Base-by-base conservation (phyloP, 495 filamentous ascomycete species). In the Aspergillus kassunensis region DNA sequence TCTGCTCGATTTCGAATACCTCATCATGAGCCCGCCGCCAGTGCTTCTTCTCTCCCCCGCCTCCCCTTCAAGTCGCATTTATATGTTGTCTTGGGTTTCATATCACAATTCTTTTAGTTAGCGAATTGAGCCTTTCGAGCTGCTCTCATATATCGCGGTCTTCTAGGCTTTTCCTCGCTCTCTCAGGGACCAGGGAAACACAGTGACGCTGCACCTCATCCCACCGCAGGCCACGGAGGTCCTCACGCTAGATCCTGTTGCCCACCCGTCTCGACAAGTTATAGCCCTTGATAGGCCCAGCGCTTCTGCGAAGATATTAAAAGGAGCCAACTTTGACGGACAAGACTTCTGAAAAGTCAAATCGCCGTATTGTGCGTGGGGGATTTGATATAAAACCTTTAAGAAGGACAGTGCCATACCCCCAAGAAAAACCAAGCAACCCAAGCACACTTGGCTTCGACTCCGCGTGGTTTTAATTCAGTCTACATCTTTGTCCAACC, bases 191-290 rank as follows among this genome's bases (percentile, higher is more conserved):
- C 33, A 25, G 6, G n/a, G n/a, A n/a, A n/a, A n/a, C n/a, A n/a
- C 18, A 44, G 5, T 20, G 34, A 19, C 18, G 4, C 44, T 18
- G 33, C 56, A 20, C 49, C 43, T 8, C 37, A 46, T 41, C 37
- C 30, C 57, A 53, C 49, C 4, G 35, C 23, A 61, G 58, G 56
- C 62, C 56, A 29, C 52, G 62, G 58, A 61, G 58, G 58, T 61
- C 55, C 54, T 55, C 55, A 46, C 23, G 25, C 54, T 42, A 46
- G 34, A 21, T 30, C 21, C 35, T 49, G n/a, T 18, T 43, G 36
- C 39, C 45, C 31, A 36, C 44, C 30, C 39, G 30, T 30, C 40
- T 31, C 35, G 48, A 48, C 54, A n/a, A 21, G n/a, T 16, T 4
- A 35, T 2, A 15, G 40, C 44, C 21, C 42, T 42, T 49, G 50